Conservation (phyloP, 2,329 filamentous ascomycete genomes). For the Colletotrichum kahawae region DNA sequence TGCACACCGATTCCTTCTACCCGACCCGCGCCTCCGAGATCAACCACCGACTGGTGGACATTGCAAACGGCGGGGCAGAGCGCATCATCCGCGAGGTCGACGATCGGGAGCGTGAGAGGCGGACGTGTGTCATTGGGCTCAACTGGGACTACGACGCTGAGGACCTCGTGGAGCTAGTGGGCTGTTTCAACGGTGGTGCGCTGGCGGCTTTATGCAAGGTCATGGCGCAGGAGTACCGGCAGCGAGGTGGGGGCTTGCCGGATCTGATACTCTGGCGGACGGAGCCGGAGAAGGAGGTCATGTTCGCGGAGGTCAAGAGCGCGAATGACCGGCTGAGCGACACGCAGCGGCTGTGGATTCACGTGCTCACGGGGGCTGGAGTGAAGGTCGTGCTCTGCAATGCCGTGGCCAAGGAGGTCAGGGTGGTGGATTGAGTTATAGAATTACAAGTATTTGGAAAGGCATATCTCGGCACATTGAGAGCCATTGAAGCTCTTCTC, state of each 20-base stretch:
- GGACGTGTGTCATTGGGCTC: slow-evolving; percentile 88
- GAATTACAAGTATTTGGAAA: no score
- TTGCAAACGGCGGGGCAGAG: slow-evolving; percentile 80
- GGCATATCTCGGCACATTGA: no score
- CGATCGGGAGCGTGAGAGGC: slow-evolving; percentile 67
- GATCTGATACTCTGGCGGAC: slow-evolving; percentile 88
- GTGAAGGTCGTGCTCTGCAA: slow-evolving; percentile 83
- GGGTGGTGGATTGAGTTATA: slow-evolving; percentile 39
- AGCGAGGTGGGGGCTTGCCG: slow-evolving; percentile 85
- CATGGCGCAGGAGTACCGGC: slow-evolving; percentile 91
- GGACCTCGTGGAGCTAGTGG: slow-evolving; percentile 80
- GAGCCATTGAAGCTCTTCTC: no score
- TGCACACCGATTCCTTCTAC: slow-evolving; percentile 94
- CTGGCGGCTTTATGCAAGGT: slow-evolving; percentile 89
- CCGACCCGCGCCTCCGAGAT: slow-evolving; percentile 86
- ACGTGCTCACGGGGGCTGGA: slow-evolving; percentile 85
- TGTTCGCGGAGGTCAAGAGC: slow-evolving; percentile 83
- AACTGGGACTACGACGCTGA: slow-evolving; percentile 86
- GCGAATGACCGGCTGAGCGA: slow-evolving; percentile 94
- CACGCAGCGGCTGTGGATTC: slow-evolving; percentile 95
- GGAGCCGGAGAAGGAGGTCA: slow-evolving; percentile 54
- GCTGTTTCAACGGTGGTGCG: slow-evolving; percentile 80
- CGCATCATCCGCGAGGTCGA: slow-evolving; percentile 72
- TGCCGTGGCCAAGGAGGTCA: slow-evolving; percentile 60
- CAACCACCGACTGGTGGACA: slow-evolving; percentile 83